These are phyloP conservation scores for Trichosporon sp. DNA, from an alignment of 1,284 basidiomycete species.

Conservation along the genomic window DNA sequence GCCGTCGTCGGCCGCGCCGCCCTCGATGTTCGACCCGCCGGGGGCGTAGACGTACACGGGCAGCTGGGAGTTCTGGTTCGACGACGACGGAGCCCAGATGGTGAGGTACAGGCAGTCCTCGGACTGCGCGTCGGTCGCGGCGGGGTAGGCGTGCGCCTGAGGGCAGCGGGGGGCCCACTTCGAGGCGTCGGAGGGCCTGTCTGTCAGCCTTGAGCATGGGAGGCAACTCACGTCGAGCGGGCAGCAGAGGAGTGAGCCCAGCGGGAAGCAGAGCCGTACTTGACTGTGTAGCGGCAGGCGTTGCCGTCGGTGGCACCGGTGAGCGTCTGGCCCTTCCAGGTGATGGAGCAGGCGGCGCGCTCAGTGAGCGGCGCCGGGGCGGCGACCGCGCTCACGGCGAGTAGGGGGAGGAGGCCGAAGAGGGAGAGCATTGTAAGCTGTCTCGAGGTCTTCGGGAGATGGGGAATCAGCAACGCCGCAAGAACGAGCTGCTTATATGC, in stretches of 20 bases:
- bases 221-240: slow-evolving; percentile 32
- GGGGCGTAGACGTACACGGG: slow-evolving; percentile 73
- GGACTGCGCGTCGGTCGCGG: slow-evolving; percentile 57
- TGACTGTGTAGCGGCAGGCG: slow-evolving; percentile 42
- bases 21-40: slow-evolving; percentile 77
- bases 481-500: neutral
- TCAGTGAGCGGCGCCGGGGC: neutral
- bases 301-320: slow-evolving; percentile 5
- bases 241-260: slow-evolving; percentile 35
- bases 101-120: slow-evolving; percentile 79
- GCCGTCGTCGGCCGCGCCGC: slow-evolving; percentile 70
- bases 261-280: slow-evolving; percentile 39
- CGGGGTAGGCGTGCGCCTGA: slow-evolving; percentile 57
- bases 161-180: slow-evolving; percentile 60
- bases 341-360: neutral
- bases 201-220: neutral
- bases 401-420: neutral
- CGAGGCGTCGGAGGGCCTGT: slow-evolving; percentile 57
- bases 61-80: slow-evolving; percentile 44
- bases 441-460: neutral
- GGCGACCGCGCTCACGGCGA: neutral
- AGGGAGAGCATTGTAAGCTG: slow-evolving; percentile 18
- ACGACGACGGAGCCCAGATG: slow-evolving; percentile 66
- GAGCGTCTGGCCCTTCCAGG: slow-evolving; percentile 4
- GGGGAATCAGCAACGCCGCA: neutral